These are phyloP conservation scores for Phytophthora brassicae DNA, from an alignment of 352 stramenopile species.

Conservation along the genomic window DNA sequence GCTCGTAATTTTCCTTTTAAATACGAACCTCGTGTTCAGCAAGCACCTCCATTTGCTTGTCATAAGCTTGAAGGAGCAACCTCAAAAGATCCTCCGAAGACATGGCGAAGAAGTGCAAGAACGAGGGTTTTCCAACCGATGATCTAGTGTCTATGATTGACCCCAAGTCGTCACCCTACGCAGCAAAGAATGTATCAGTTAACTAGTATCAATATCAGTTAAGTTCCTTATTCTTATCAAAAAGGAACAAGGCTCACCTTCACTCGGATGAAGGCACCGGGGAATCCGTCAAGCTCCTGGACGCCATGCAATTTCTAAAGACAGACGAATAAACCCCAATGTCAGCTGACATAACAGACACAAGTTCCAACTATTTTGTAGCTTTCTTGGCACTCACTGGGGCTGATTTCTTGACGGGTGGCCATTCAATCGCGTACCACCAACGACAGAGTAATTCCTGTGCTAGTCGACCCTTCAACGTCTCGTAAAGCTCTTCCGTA, in stretches of 20 bases:
- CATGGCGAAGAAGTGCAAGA: conserved; percentile 85
- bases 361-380: too few species aligned
- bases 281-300: conserved; percentile 83
- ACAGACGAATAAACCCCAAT: not conserved
- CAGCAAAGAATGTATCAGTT: not conserved
- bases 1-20: too few species aligned
- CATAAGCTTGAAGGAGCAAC: conserved; percentile 75
- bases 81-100: conserved; percentile 67
- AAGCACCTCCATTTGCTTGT: conserved; percentile 84
- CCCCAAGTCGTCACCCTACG: conserved; percentile 78
- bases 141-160: conserved; percentile 80
- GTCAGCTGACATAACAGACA: too few species aligned
- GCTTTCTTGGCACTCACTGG: conserved; percentile 16
- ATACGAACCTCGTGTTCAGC: conserved; percentile 60
- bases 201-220: too few species aligned
- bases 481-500: conserved; percentile 79
- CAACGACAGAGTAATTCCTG: conserved; percentile 84
- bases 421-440: conserved; percentile 88
- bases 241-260: too few species aligned
- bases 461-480: conserved; percentile 71
- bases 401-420: conserved; percentile 41
- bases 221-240: too few species aligned
- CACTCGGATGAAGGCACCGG: conserved; percentile 78
- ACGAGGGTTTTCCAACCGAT: conserved; percentile 72
- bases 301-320: conserved; percentile 65